phyloP scores from a whole-genome alignment of 2,329 filamentous ascomycete genomes.

The Corinectria fuckeliana region DNA sequence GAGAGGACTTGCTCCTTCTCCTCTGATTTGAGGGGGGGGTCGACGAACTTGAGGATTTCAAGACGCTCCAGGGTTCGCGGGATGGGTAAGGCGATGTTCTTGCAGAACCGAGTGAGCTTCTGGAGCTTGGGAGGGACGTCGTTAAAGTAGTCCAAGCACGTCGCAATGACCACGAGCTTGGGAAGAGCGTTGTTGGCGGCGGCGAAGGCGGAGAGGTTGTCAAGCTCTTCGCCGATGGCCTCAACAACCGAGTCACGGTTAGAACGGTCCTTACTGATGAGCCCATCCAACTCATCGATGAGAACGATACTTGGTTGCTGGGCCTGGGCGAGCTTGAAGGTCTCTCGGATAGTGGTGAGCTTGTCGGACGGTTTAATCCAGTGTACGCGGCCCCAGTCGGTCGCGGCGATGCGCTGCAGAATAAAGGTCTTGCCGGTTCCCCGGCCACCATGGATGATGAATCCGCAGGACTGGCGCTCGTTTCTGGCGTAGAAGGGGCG shows the following conservation, averaged over 20 bases:
- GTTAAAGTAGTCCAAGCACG: constrained; percentile 72
- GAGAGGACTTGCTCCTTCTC: constrained; percentile 60
- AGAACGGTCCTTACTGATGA: constrained; percentile 67
- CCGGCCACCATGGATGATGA: constrained; percentile 80
- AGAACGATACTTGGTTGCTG: constrained; percentile 79
- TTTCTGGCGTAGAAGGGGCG: constrained; percentile 39
- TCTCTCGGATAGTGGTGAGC: constrained; percentile 65
- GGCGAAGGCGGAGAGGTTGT: constrained; percentile 55
- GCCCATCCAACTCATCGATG: constrained; percentile 77
- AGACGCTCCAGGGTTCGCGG: constrained; percentile 74
- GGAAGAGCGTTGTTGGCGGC: constrained; percentile 48
- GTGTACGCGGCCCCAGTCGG: constrained; percentile 74
- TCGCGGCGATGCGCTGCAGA: constrained; percentile 69
- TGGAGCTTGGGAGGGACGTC: constrained; percentile 75
- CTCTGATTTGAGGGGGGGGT: constrained; percentile 53
- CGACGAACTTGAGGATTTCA: constrained; percentile 73
- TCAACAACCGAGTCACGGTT: constrained; percentile 58
- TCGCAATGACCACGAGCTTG: constrained; percentile 75
- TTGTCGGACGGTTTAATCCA: constrained; percentile 64
- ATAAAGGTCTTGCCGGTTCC: constrained; percentile 87
- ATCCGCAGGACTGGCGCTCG: constrained; percentile 56
- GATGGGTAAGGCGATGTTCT: constrained; percentile 76
- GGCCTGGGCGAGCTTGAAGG: constrained; percentile 72
- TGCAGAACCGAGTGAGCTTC: constrained; percentile 67
- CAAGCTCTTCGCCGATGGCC: constrained; percentile 61